Base-by-base conservation (phyloP, 768 basidiomycete genomes). In the Hypholoma sublateritium region DNA sequence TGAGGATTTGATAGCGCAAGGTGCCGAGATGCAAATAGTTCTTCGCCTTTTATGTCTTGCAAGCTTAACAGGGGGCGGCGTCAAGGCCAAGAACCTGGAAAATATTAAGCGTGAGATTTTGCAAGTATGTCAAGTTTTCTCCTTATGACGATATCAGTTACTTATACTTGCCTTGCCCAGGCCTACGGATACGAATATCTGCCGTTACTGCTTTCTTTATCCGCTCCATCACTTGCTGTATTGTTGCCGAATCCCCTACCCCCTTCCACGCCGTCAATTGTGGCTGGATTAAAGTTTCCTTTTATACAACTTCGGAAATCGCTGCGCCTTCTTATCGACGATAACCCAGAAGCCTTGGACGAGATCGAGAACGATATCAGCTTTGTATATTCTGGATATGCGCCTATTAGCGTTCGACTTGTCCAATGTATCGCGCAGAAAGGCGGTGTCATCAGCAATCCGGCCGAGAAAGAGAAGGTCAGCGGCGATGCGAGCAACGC, bases 361-460 rank as follows among this genome's bases (percentile, higher is more conserved):
- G 89, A 91, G 66, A 80, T 89, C 34, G 94, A 97, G 67, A 93
- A 93, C 67, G 97, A 99, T 70, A 92, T 98, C 70, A 88, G 91
- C 59, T 98, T 91, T 69, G 91, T 93, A 35, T 99, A 97, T 74
- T 97, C 95, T 0, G 97, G 96, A 17, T 98, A 94, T 70, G 96
- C 97, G 1, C 97, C 97, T 13, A 85, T 98, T 62, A 92, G 89
- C 68, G 73, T 98, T 22, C 85, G 97, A 34, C 81, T 98, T 7
- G 88, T 98, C 2, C 97, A 98, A 73, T 95, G 95, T 69, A 78
- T 93, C 44, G 91, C 91, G 13, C 93, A 95, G 74, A 97, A 93
- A 73, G 90, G 89, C 35, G 89, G 89, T 4, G 89, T 98, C 45
- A 75, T 96, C 39, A 91, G 88, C 68, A 91, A 91, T 64, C 88